Conservation (phyloP, 73 alveolate genomes). For the Tetrahymena malaccensis region DNA sequence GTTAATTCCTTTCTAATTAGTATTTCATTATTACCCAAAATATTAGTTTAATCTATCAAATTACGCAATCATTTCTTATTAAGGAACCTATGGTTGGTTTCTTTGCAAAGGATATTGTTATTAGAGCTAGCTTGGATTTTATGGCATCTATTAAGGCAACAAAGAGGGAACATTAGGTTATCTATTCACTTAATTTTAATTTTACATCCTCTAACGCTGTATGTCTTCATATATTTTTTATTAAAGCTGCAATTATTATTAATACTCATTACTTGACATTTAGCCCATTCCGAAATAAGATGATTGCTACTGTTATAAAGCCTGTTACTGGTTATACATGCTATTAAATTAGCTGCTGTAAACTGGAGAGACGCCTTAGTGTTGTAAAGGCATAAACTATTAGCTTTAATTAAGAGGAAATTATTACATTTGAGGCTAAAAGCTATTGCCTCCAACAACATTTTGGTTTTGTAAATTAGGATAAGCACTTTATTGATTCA, state of each 20-base stretch:
- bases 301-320: not conserved
- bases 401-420: not conserved
- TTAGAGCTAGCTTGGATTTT: not conserved
- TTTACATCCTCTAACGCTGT: not conserved
- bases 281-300: not conserved
- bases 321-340: not conserved
- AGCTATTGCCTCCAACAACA: not conserved
- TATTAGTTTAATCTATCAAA: not conserved
- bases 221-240: not conserved
- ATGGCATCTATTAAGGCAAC: not conserved
- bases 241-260: not conserved
- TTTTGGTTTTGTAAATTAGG: not conserved
- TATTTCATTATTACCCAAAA: too few relatives aligned
- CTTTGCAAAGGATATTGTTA: not conserved
- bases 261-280: not conserved
- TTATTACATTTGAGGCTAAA: not conserved
- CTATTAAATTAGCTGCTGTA: not conserved
- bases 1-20: not conserved
- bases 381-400: too few relatives aligned
- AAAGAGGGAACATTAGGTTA: not conserved
- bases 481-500: not conserved
- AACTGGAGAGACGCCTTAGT: not conserved
- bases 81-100: not conserved
- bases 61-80: not conserved
- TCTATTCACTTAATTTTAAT: not conserved